phyloP scores from a whole-genome alignment of 768 basidiomycete genomes.

The Heimioporus sp. region DNA sequence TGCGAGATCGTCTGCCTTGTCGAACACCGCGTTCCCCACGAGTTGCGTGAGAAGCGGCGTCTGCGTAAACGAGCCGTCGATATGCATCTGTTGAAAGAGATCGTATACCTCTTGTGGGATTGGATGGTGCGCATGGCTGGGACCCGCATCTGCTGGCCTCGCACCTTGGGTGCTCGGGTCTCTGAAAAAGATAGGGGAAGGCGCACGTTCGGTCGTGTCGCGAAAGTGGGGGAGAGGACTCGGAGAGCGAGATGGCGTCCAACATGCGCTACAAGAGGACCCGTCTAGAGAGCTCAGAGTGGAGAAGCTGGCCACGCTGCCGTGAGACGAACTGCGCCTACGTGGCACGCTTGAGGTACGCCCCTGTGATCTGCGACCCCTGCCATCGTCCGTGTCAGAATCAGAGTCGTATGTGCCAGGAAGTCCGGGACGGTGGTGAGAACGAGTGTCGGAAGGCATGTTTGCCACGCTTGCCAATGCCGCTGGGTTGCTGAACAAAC shows the following conservation, averaged over 20 bases:
- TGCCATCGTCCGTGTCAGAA: conserved; percentile 1
- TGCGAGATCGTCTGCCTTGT: conserved; percentile 29
- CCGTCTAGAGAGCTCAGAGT: conserved; percentile 49
- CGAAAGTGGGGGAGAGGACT: conserved; percentile 23
- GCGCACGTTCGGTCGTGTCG: conserved; percentile 27
- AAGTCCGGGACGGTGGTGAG: conserved; percentile 4
- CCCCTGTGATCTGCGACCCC: conserved; percentile 4
- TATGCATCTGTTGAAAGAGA: conserved; percentile 39
- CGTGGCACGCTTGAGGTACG: background rate
- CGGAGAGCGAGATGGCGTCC: conserved; percentile 21
- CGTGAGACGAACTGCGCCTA: conserved; percentile 18
- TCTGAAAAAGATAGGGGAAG: conserved; percentile 32
- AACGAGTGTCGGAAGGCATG: background rate
- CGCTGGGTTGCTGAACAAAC: conserved; percentile 4
- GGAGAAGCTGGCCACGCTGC: conserved; percentile 38
- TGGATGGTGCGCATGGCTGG: background rate
- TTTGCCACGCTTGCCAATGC: background rate
- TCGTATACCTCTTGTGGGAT: conserved; percentile 30
- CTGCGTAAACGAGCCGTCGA: conserved; percentile 49
- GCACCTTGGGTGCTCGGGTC: background rate
- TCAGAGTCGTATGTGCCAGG: conserved; percentile 23
- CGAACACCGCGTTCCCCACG: conserved; percentile 35
- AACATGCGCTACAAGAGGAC: conserved; percentile 37
- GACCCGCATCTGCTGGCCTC: conserved; percentile 1
- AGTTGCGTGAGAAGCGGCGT: conserved; percentile 32